A percentile compares a stretch with the other conserved stretches of the same genome.
These are phyloP conservation scores for Acorus calamus DNA, from an alignment of 106 monocot species.

Conservation along the genomic window DNA sequence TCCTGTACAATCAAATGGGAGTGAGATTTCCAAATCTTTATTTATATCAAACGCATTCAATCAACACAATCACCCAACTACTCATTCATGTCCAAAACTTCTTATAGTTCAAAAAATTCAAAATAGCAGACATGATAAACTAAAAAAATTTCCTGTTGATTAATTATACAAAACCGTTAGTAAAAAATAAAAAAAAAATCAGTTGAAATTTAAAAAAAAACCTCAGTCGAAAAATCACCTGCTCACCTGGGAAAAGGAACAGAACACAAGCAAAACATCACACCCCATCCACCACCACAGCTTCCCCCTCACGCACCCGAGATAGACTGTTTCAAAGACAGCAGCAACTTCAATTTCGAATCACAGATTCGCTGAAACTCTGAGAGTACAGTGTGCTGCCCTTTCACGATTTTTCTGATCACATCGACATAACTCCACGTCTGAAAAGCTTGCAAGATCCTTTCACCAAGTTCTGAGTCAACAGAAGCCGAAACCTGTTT, in stretches of 20 bases:
- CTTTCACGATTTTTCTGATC: slow-evolving; percentile 34
- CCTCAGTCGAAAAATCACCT: background rate
- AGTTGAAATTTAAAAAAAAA: slow-evolving; percentile 4
- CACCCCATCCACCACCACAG: background rate
- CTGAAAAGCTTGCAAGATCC: slow-evolving; percentile 41
- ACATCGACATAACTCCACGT: slow-evolving; percentile 51
- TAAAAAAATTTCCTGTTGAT: no score
- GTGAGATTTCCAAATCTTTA: no score
- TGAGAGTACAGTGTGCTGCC: slow-evolving; percentile 27
- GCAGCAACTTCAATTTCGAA: slow-evolving; percentile 51
- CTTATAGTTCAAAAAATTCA: no score
- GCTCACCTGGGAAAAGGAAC: background rate
- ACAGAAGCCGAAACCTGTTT: slow-evolving; percentile 24
- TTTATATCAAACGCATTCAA: no score
- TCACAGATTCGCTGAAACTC: slow-evolving; percentile 47
- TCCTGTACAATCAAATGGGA: no score
- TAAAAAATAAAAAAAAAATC: background rate
- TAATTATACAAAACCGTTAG: no score
- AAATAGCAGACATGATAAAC: no score
- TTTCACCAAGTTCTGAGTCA: slow-evolving; percentile 43
- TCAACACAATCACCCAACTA: no score
- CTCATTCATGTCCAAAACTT: no score
- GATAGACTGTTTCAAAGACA: slow-evolving; percentile 31
- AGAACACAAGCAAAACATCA: background rate
- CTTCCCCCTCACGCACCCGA: background rate